Base-by-base conservation (phyloP, 202 grass and related monocot genomes). In the Schoenoplectus tabernaemontani region DNA sequence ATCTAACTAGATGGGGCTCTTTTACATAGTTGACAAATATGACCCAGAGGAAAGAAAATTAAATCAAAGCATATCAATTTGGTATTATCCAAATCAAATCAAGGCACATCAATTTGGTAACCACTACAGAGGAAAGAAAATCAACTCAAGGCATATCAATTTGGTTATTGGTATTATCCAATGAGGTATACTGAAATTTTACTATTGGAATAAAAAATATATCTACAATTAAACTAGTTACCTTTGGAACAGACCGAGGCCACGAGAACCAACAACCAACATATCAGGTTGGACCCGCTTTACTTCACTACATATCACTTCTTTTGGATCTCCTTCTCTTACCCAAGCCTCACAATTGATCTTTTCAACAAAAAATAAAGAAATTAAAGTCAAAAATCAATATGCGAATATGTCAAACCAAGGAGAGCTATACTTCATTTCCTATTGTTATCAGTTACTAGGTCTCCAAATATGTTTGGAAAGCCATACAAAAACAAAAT, bases 181-280 rank as follows among this genome's bases (percentile, higher is more conserved):
- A 74, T 53, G 8, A 34, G 26, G 46, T 17, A 73, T 4, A 48
- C 44, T 11, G 16, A 9, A 36, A 75, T 56, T 44, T 74, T 36
- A 56, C 38, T 43, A 24, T 15, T 23, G 57, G 36, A 39, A 73
- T 83, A 17, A 22, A 44, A 83, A 76, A n/a, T 0, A 13, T 12
- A 50, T 47, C 57, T 2, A 71, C 4, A 48, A 74, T 54, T 61
- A 38, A 28, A 17, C 10, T 2, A 44, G 66, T 72, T 92, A 98
- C 96, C 96, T 98, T 76, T 98, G 96, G 72, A 98, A 90, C 33
- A 91, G 96, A 72, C 96, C 91, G 36, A 98, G 90, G 62, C 96
- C 96, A 86, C 91, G 87, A 73, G 86, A 89, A 80, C 96, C 96
- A 28, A 99, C 83, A 53, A 99, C 88, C 79, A 95, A 89, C 72